phyloP scores from a whole-genome alignment of 768 basidiomycete species.

The Astraeus odoratus region DNA sequence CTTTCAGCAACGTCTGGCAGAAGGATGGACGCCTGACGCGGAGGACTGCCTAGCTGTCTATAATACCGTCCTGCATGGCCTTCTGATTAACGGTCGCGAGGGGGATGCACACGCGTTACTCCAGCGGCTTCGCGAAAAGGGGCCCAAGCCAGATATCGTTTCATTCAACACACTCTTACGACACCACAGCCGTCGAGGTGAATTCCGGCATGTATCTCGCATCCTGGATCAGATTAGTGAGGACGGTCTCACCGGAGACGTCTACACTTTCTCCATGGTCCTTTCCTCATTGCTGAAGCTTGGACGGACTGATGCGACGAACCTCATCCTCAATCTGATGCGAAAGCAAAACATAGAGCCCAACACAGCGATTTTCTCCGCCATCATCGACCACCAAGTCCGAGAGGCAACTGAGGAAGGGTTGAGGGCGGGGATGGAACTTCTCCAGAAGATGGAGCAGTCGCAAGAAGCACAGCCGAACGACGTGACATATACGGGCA shows the following conservation, averaged over 20 bases:
- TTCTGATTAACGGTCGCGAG: slow-evolving; percentile 42
- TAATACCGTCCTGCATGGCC: slow-evolving; percentile 69
- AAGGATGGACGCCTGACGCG: slow-evolving; percentile 19
- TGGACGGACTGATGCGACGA: slow-evolving; percentile 58
- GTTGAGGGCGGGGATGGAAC: slow-evolving; percentile 55
- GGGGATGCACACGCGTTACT: slow-evolving; percentile 37
- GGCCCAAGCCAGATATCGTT: slow-evolving; percentile 62
- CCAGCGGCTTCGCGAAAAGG: slow-evolving; percentile 36
- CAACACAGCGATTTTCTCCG: slow-evolving; percentile 69
- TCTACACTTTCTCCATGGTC: slow-evolving; percentile 82
- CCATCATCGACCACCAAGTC: slow-evolving; percentile 74
- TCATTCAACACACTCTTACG: slow-evolving; percentile 79
- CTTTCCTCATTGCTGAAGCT: slow-evolving; percentile 70
- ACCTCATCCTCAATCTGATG: slow-evolving; percentile 68
- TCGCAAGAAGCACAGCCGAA: slow-evolving; percentile 49
- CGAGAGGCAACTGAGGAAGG: slow-evolving; percentile 45
- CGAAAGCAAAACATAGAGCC: slow-evolving; percentile 62
- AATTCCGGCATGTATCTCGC: slow-evolving; percentile 54
- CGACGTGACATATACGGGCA: slow-evolving; percentile 76
- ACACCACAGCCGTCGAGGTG: slow-evolving; percentile 53
- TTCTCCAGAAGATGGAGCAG: slow-evolving; percentile 73
- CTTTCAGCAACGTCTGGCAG: slow-evolving; percentile 32
- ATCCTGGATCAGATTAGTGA: slow-evolving; percentile 52
- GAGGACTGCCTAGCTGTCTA: slow-evolving; percentile 41
- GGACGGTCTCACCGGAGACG: slow-evolving; percentile 58